Conservation (phyloP, 768 basidiomycete species). For the Mycena sanguinolenta region DNA sequence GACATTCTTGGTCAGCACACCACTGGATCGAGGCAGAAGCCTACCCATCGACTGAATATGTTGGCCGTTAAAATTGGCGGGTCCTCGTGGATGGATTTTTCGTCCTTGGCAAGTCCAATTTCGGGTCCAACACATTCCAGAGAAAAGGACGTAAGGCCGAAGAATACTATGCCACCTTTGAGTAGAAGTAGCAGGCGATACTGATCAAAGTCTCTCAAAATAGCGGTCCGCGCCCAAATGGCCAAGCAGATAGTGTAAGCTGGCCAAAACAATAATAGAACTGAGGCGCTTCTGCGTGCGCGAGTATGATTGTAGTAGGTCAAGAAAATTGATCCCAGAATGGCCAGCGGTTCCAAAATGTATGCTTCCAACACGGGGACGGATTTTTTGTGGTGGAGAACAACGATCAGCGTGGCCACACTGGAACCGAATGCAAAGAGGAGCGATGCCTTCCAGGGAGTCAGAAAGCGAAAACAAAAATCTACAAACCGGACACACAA, state of each 20-base stretch:
- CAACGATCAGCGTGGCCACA: constrained; percentile 53
- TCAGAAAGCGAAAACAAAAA: constrained; percentile 5
- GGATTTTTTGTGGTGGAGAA: constrained; percentile 45
- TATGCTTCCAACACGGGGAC: constrained; percentile 65
- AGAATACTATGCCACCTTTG: constrained; percentile 55
- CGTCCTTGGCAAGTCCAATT: constrained; percentile 47
- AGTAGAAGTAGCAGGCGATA: constrained; percentile 55
- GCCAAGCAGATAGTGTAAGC: constrained; percentile 62
- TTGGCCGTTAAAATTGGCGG: constrained; percentile 87
- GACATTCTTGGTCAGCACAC: not conserved
- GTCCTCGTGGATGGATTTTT: constrained; percentile 65
- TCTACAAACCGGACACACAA: constrained; percentile 61
- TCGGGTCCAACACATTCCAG: constrained; percentile 83
- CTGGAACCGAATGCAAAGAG: constrained; percentile 62
- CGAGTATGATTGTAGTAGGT: constrained; percentile 80
- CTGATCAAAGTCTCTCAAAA: constrained; percentile 47
- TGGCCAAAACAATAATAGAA: constrained; percentile 89
- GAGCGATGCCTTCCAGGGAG: constrained; percentile 58
- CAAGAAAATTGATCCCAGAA: constrained; percentile 62
- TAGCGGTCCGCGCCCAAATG: constrained; percentile 73
- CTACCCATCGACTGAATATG: constrained; percentile 80
- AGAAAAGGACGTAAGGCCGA: constrained; percentile 68
- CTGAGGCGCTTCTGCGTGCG: constrained; percentile 68
- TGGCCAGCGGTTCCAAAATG: constrained; percentile 69
- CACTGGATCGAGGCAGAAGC: not conserved